Evolutionary conservation across 2,329 filamentous ascomycete species (phyloP).

Genomic region (Ilyonectria mors-panacis): DNA sequence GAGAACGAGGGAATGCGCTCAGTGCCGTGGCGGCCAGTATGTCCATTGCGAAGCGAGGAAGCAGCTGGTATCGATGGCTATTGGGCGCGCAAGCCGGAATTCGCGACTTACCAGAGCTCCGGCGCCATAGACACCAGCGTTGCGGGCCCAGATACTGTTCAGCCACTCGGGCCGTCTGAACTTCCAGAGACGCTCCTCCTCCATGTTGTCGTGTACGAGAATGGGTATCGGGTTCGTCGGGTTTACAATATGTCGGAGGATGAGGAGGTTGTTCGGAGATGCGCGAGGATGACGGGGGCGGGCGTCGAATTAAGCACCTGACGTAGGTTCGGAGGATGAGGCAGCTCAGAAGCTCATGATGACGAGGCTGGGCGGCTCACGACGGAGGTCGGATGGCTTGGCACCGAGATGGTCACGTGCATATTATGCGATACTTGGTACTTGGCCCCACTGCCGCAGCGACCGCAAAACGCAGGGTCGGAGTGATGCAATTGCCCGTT

Average conservation of each 20-base stretch:
- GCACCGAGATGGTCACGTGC: constrained; percentile 41
- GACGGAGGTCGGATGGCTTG: constrained; percentile 22
- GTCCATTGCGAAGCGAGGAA: not conserved
- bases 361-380: constrained; percentile 45
- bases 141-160: constrained; percentile 75
- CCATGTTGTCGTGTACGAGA: constrained; percentile 58
- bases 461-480: not conserved
- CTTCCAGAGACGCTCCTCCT: constrained; percentile 78
- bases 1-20: constrained; percentile 5
- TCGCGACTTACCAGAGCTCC: constrained; percentile 71
- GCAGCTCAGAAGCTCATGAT: constrained; percentile 43
- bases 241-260: not conserved
- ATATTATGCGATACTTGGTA: not conserved
- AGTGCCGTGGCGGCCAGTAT: not conserved
- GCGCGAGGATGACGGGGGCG: constrained; percentile 33
- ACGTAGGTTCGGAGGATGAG: constrained; percentile 17
- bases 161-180: constrained; percentile 77
- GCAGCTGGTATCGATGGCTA: not conserved
- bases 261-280: constrained; percentile 26
- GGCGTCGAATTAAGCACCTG: constrained; percentile 30
- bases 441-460: not conserved
- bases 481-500: not conserved
- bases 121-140: constrained; percentile 73
- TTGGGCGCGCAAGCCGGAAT: constrained; percentile 1
- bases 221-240: not conserved